These are phyloP conservation scores for Entonaema liquescens DNA, from an alignment of 495 filamentous ascomycete species.

Conservation along the genomic window DNA sequence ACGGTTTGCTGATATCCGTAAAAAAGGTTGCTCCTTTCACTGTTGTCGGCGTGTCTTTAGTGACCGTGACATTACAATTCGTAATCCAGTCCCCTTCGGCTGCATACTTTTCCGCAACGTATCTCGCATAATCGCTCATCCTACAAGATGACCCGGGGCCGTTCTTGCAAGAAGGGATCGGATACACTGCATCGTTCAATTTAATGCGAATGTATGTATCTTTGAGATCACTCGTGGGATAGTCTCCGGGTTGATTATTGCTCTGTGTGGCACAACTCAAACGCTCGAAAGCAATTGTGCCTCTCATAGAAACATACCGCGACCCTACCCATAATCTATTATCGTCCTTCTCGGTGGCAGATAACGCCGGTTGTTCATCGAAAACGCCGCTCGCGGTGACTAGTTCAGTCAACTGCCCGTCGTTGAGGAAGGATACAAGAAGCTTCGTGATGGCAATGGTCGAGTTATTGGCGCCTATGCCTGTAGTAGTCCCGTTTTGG, in stretches of 20 bases:
- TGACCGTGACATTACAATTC: constrained; percentile 54
- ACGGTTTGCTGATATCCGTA: constrained; percentile 50
- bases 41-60: constrained; percentile 45
- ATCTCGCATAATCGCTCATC: constrained; percentile 54
- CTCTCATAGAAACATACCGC: constrained; percentile 64
- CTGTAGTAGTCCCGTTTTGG: constrained; percentile 54
- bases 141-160: constrained; percentile 59
- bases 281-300: constrained; percentile 63
- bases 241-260: not conserved
- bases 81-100: constrained; percentile 54
- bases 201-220: constrained; percentile 56
- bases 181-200: constrained; percentile 66
- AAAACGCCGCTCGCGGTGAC: constrained; percentile 63
- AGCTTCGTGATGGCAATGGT: constrained; percentile 56
- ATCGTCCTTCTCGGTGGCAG: constrained; percentile 49
- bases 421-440: constrained; percentile 64
- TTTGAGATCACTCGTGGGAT: not conserved
- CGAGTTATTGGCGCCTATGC: constrained; percentile 50
- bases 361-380: constrained; percentile 55
- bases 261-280: constrained; percentile 50
- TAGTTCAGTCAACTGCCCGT: constrained; percentile 67
- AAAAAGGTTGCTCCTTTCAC: constrained; percentile 58
- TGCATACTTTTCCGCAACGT: constrained; percentile 54
- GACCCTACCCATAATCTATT: constrained; percentile 52
- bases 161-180: constrained; percentile 53